Conservation (phyloP, 78 protist genomes). For the Bodo saltans region DNA sequence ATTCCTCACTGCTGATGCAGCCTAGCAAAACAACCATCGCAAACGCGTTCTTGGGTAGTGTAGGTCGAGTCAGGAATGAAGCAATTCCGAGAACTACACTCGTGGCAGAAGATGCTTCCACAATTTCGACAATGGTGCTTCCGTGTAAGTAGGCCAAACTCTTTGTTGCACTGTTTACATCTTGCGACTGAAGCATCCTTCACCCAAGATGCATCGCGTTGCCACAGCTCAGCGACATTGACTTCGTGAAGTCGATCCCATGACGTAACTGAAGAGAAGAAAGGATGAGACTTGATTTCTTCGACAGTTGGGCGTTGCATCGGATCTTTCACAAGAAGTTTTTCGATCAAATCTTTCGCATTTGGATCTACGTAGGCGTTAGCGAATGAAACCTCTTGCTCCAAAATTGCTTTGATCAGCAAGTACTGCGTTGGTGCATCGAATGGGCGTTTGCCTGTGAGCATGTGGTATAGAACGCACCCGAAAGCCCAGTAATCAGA, state of each 20-base stretch:
- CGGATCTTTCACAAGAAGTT: background rate
- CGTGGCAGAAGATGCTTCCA: slow-evolving; percentile 12
- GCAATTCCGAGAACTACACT: background rate
- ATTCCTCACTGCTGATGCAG: too few relatives aligned
- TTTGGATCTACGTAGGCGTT: background rate
- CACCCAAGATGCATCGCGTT: background rate
- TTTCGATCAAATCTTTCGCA: background rate
- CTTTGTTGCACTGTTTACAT: slow-evolving; percentile 25
- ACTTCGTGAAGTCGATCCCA: background rate
- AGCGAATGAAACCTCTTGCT: background rate
- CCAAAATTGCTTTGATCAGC: background rate
- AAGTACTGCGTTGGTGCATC: background rate
- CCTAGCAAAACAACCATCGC: background rate
- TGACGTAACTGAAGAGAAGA: background rate
- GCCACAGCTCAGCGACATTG: background rate
- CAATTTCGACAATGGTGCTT: slow-evolving; percentile 58
- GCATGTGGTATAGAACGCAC: background rate
- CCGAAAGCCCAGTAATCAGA: background rate
- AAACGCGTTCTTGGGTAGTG: background rate
- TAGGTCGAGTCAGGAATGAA: background rate
- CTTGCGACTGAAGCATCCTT: background rate
- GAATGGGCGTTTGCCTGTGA: background rate
- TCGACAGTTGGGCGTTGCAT: background rate
- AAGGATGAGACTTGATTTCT: too few relatives aligned
- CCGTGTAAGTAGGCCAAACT: slow-evolving; percentile 29